Conservation (phyloP, 2,329 filamentous ascomycete genomes). For the Elsinoe batatas region DNA sequence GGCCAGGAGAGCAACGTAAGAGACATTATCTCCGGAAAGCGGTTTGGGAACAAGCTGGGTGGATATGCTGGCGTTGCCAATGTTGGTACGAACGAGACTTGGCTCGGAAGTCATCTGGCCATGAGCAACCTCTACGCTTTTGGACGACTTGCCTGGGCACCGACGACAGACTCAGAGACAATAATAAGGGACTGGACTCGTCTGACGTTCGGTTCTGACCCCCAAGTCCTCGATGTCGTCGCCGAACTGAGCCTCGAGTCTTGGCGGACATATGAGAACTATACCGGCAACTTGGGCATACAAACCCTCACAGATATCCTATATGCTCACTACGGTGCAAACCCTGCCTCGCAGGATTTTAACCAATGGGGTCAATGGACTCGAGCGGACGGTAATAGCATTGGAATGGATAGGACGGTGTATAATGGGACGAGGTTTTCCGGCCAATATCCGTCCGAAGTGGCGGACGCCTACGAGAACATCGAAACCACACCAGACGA, state of each 20-base stretch:
- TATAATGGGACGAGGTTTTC: slow-evolving; percentile 56
- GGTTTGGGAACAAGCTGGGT: slow-evolving; percentile 47
- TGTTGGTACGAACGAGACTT: slow-evolving; percentile 55
- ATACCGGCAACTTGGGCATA: slow-evolving; percentile 59
- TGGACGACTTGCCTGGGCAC: slow-evolving; percentile 57
- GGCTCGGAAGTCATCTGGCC: slow-evolving; percentile 59
- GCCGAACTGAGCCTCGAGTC: slow-evolving; percentile 56
- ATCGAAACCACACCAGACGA: slow-evolving; percentile 57
- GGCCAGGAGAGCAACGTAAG: slow-evolving; percentile 45
- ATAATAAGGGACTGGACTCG: slow-evolving; percentile 58
- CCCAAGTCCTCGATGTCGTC: slow-evolving; percentile 48
- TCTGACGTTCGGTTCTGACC: slow-evolving; percentile 52
- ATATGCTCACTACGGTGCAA: slow-evolving; percentile 58
- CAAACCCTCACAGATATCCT: slow-evolving; percentile 61
- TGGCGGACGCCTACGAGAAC: slow-evolving; percentile 50
- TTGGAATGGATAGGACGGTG: slow-evolving; percentile 65
- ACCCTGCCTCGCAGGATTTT: slow-evolving; percentile 54
- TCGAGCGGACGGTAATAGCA: slow-evolving; percentile 47
- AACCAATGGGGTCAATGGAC: slow-evolving; percentile 68
- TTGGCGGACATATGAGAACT: slow-evolving; percentile 62
- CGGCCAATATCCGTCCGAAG: slow-evolving; percentile 54
- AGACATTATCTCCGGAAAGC: slow-evolving; percentile 51
- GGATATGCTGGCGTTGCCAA: slow-evolving; percentile 60
- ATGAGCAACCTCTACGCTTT: slow-evolving; percentile 66
- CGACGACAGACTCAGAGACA: slow-evolving; percentile 36